Conservation (phyloP, 2,329 filamentous ascomycete genomes). For the Laburnicola sp. region DNA sequence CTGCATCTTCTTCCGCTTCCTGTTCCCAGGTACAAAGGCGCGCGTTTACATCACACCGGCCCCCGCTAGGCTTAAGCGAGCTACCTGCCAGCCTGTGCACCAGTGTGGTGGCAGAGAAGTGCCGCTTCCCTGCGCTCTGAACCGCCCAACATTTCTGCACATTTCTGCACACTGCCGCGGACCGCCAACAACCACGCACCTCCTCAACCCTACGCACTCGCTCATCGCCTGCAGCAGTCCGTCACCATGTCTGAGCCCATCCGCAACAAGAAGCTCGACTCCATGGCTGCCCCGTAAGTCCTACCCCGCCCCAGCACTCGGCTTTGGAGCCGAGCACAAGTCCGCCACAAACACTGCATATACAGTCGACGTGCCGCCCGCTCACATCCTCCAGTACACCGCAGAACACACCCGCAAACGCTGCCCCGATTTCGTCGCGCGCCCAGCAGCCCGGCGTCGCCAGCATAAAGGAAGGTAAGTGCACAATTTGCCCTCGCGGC, state of each 20-base stretch:
- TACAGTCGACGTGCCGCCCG: conserved; percentile 37
- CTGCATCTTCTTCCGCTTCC: too few relatives aligned
- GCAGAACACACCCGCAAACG: conserved; percentile 94
- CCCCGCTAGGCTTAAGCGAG: conserved; percentile 17
- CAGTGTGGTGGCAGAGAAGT: conserved; percentile 31
- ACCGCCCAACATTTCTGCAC: conserved; percentile 41
- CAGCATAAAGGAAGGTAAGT: conserved; percentile 94
- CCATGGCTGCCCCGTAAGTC: conserved; percentile 66
- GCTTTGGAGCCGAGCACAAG: conserved; percentile 25
- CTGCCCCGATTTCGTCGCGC: conserved; percentile 96
- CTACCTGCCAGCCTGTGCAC: conserved; percentile 2
- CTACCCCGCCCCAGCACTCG: conserved; percentile 28
- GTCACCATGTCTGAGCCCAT: conserved; percentile 67
- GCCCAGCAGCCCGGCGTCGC: conserved; percentile 92
- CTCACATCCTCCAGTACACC: conserved; percentile 70
- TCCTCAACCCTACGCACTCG: conserved; percentile 30
- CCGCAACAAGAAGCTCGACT: conserved; percentile 66
- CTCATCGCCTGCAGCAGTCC: conserved; percentile 15
- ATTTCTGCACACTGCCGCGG: conserved; percentile 1
- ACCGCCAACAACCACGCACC: conserved; percentile 35
- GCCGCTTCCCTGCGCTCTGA: conserved; percentile 27
- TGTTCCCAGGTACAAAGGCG: not conserved
- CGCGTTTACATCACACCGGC: conserved; percentile 15
- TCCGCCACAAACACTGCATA: conserved; percentile 21
- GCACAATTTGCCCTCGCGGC: conserved; percentile 20